Conservation (phyloP, 495 filamentous ascomycete species). For the Penicillium atrosanguineum region DNA sequence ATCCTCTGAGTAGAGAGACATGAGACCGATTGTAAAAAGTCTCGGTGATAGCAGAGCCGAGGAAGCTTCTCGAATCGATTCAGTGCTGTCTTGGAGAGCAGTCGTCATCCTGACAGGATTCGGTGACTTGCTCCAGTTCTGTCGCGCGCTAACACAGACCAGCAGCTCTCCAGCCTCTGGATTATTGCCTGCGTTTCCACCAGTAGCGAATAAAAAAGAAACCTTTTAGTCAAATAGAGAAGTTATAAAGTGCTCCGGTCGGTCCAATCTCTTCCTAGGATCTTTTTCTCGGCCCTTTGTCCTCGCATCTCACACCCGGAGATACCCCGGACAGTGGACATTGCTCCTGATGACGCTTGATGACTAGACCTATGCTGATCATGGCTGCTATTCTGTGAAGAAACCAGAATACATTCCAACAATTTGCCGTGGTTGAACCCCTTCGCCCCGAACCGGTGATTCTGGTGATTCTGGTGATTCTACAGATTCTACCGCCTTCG, state of each 20-base stretch:
- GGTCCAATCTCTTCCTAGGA: background rate
- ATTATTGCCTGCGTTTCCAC: conserved; percentile 19
- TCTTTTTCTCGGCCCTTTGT: background rate
- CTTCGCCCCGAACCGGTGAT: conserved; percentile 12
- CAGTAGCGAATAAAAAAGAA: conserved; percentile 17
- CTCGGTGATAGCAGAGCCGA: background rate
- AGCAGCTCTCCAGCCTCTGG: conserved; percentile 34
- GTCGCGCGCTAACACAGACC: conserved; percentile 37
- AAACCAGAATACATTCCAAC: background rate
- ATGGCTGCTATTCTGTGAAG: background rate
- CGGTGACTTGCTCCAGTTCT: conserved; percentile 24
- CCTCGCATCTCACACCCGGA: background rate
- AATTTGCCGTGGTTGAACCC: conserved; percentile 4
- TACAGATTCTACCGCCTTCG: conserved; percentile 54
- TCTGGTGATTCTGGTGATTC: conserved; percentile 2
- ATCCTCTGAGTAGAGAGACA: conserved; percentile 2
- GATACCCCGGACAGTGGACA: background rate
- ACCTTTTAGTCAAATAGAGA: background rate
- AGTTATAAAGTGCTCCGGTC: background rate
- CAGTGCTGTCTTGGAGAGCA: background rate
- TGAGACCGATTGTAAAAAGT: background rate
- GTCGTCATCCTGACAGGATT: conserved; percentile 11
- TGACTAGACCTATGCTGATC: background rate
- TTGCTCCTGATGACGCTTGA: background rate
- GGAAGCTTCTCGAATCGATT: conserved; percentile 21